Percentiles rank a stretch among this genome's conserved stretches.
Conservation (phyloP, 495 filamentous ascomycete species). For the Xylaria telfairii region DNA sequence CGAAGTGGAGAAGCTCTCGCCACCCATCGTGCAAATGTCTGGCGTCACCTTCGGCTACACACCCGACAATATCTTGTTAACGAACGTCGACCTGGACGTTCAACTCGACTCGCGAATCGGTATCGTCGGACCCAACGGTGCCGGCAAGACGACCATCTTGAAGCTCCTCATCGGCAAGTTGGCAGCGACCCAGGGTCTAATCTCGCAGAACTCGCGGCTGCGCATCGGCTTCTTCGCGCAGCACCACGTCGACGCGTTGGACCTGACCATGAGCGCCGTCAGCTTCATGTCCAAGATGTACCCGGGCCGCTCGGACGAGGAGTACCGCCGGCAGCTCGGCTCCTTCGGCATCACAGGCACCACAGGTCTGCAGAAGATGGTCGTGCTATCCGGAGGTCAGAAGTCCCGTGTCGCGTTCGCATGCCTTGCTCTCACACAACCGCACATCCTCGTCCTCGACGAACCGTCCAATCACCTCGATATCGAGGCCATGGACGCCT, state of each 20-base stretch:
- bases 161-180: conserved; percentile 93
- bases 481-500: conserved; percentile 99
- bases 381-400: conserved; percentile 91
- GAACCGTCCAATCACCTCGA: conserved; percentile 98
- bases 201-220: conserved; percentile 85
- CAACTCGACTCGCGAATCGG: conserved; percentile 98
- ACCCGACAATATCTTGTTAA: conserved; percentile 77
- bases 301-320: conserved; percentile 90
- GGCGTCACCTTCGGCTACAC: conserved; percentile 91
- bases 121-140: conserved; percentile 98
- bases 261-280: conserved; percentile 85
- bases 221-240: conserved; percentile 97
- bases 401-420: conserved; percentile 98
- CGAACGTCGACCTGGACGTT: conserved; percentile 90
- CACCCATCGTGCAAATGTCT: conserved; percentile 97
- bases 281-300: conserved; percentile 94
- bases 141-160: conserved; percentile 95
- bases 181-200: conserved; percentile 74
- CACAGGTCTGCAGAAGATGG: conserved; percentile 97
- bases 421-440: conserved; percentile 88
- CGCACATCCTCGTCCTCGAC: conserved; percentile 97
- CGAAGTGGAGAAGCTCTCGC: conserved; percentile 95
- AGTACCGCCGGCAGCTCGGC: conserved; percentile 93
- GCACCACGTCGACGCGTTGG: conserved; percentile 96
- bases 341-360: conserved; percentile 98